Base-by-base conservation (phyloP, 2,329 filamentous ascomycete genomes). In the Hymenoscyphus salicellus region DNA sequence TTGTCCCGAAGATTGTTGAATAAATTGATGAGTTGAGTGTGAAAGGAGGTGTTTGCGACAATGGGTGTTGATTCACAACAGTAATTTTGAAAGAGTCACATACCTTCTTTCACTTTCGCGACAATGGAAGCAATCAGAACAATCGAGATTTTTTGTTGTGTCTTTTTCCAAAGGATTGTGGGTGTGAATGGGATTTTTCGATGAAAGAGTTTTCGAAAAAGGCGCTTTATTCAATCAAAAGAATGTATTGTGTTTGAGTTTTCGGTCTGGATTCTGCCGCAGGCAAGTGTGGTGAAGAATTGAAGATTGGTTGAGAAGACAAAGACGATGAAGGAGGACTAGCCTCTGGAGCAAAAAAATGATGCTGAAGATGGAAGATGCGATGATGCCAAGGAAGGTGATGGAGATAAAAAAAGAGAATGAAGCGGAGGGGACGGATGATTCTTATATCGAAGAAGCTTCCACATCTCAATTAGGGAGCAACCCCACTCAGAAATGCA, bases 291-390 rank as follows among this genome's bases (percentile, higher is more conserved):
- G 20, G 20, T 52, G 46, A 26, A 26, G 46, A 52, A 52, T 26
- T 52, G 46, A 52, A 52, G 4, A 14, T 23, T 14, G 36, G 11
- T 38, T 17, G n/a, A 56, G 33, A 38, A 46, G 41, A 41, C 52
- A 66, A 64, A 68, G 63, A 58, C 32, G 36, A 62, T 30, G 57
- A 59, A 58, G n/a, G 64, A 68, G 69, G 69, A 64, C 69, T 69
- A 68, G 69, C 69, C 69, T 55, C 41, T 49, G 38, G 43, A 38
- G 36, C n/a, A 57, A 46, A 32, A 43, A 60, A 59, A 65, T 58
- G 63, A 60, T 58, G 59, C 63, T 17, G 32, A 67, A 63, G 36
- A 43, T 56, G 55, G 60, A 59, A 55, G 58, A 61, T 20, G 41
- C 49, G 66, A 65, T 33, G 55, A 66, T 66, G 65, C 64, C 66